Conservation (phyloP, 108 stramenopile genomes). For the Nitzschia putrida region DNA sequence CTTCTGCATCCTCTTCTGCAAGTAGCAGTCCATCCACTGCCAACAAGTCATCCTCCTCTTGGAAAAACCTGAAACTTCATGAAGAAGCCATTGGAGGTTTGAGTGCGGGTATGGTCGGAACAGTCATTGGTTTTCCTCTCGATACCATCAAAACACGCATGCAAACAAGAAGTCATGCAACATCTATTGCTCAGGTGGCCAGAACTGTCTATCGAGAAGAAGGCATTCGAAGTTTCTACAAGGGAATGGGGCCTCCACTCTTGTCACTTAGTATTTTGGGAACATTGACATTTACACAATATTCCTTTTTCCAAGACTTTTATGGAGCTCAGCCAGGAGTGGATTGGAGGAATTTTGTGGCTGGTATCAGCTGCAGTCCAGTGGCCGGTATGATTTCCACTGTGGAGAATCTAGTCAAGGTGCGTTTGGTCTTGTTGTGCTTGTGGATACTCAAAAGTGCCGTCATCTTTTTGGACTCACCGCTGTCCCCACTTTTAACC, state of each 20-base stretch:
- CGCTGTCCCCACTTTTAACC: not conserved
- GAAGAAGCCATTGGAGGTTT: constrained; percentile 75
- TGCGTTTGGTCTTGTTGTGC: too few species aligned
- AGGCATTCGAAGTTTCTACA: constrained; percentile 75
- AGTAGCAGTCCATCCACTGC: not conserved
- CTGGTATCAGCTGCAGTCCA: constrained; percentile 76
- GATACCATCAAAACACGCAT: constrained; percentile 63
- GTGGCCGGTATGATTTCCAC: constrained; percentile 79
- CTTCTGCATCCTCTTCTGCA: too few species aligned
- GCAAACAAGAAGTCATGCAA: constrained; percentile 42
- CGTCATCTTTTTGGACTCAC: constrained; percentile 1
- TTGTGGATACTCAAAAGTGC: constrained; percentile 36
- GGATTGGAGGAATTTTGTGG: constrained; percentile 73
- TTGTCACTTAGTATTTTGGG: constrained; percentile 83
- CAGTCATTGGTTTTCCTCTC: constrained; percentile 89
- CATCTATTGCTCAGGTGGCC: constrained; percentile 44
- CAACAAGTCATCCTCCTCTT: constrained; percentile 17
- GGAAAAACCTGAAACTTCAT: constrained; percentile 42
- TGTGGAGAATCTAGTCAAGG: constrained; percentile 84
- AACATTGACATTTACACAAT: constrained; percentile 83
- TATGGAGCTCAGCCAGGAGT: constrained; percentile 68
- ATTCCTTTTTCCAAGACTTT: constrained; percentile 68
- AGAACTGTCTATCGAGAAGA: constrained; percentile 66
- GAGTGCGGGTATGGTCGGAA: constrained; percentile 82
- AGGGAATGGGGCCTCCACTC: constrained; percentile 83